Percentiles rank a stretch among this genome's conserved stretches.
Evolutionary conservation across 495 filamentous ascomycete genomes (phyloP).

Genomic region (Xylaria scruposa): DNA sequence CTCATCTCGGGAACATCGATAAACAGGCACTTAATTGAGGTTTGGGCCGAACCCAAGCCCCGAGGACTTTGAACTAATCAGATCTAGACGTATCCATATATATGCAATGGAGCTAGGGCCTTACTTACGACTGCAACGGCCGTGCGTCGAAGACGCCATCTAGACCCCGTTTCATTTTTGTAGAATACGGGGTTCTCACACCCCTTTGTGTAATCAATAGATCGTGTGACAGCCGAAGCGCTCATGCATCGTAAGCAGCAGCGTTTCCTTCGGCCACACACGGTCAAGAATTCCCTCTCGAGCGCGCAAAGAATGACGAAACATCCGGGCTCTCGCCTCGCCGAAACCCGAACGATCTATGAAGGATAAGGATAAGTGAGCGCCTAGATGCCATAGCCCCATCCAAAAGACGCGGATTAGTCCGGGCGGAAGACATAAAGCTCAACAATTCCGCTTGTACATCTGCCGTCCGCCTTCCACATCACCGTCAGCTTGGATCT

Average conservation of each 20-base stretch:
- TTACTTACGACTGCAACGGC: constrained; percentile 8
- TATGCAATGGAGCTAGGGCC: constrained; percentile 12
- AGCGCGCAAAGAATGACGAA: neutral
- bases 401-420: neutral
- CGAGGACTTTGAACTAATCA: neutral
- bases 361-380: neutral
- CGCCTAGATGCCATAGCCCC: neutral
- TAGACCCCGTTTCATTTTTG: constrained; percentile 1
- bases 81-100: constrained; percentile 12
- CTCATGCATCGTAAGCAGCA: constrained; percentile 16
- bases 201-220: neutral
- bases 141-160: constrained; percentile 15
- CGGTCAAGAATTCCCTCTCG: neutral
- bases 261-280: neutral
- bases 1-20: constrained; percentile 1
- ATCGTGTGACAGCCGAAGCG: neutral
- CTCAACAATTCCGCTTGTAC: neutral
- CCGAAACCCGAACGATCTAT: neutral
- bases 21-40: neutral
- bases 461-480: neutral
- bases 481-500: constrained; percentile 11
- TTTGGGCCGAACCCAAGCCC: neutral
- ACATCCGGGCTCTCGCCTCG: no score
- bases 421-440: neutral
- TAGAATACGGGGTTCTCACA: constrained; percentile 4